Percentiles rank a stretch among this genome's conserved stretches.
Conservation (phyloP, 257 asterid species). For the Solanum rostratum region DNA sequence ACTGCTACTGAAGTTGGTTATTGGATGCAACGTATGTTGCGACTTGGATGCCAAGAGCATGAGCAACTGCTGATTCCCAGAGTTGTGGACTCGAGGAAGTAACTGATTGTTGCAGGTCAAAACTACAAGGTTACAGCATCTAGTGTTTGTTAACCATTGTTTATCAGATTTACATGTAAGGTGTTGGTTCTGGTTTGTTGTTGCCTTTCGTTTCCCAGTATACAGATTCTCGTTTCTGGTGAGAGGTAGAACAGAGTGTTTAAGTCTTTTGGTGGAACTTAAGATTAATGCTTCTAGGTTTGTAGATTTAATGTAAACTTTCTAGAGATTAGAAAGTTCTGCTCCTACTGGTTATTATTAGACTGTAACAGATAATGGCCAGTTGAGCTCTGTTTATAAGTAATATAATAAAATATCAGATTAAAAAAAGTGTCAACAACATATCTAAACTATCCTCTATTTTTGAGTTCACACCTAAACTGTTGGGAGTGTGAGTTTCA, state of each 20-base stretch:
- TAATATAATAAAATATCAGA: too few species aligned
- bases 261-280: background rate
- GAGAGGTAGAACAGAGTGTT: background rate
- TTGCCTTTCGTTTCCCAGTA: background rate
- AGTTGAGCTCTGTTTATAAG: too few species aligned
- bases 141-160: constrained; percentile 5
- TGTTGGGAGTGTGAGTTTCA: too few species aligned
- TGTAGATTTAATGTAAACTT: background rate
- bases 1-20: background rate
- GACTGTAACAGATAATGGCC: background rate
- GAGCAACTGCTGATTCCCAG: background rate
- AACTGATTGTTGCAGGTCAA: background rate
- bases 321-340: background rate
- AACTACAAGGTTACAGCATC: background rate
- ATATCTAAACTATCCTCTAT: too few species aligned
- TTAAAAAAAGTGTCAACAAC: too few species aligned
- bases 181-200: background rate
- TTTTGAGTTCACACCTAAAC: too few species aligned
- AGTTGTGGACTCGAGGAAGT: background rate
- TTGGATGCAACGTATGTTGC: background rate
- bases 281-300: background rate
- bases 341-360: background rate
- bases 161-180: background rate
- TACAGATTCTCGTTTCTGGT: background rate
- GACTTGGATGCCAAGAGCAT: background rate